phyloP scores from a whole-genome alignment of 148 eudicot genomes.

The Agrostemma githago region DNA sequence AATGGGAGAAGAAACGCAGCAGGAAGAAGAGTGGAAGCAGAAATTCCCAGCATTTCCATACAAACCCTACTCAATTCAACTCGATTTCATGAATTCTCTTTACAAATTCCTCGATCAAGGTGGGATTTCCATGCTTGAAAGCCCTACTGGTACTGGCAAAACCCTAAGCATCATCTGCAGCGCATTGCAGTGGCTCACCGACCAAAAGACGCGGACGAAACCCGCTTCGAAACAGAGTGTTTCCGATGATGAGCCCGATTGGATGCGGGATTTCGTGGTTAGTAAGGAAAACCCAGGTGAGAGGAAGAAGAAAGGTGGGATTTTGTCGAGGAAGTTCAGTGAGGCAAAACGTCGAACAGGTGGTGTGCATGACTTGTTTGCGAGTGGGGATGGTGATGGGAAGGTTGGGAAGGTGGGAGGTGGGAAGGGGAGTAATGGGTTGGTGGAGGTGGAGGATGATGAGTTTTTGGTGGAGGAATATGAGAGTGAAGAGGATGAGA shows the following conservation, averaged over 20 bases:
- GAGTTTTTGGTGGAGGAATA: slow-evolving; percentile 85
- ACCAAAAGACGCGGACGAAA: slow-evolving; percentile 35
- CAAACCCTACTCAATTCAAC: slow-evolving; percentile 84
- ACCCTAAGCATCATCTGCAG: slow-evolving; percentile 92
- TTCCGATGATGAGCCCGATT: slow-evolving; percentile 85
- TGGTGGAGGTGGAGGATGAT: slow-evolving; percentile 46
- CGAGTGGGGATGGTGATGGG: slow-evolving; percentile 13
- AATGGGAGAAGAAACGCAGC: slow-evolving; percentile 13
- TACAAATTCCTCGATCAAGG: slow-evolving; percentile 76
- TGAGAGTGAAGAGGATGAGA: slow-evolving; percentile 66
- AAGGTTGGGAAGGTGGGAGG: slow-evolving; percentile 16
- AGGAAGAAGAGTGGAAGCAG: slow-evolving; percentile 39
- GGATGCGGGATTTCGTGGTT: slow-evolving; percentile 60
- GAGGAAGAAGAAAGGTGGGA: slow-evolving; percentile 36
- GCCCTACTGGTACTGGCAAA: slow-evolving; percentile 98
- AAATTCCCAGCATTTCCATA: slow-evolving; percentile 83
- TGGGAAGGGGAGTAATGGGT: slow-evolving; percentile 25
- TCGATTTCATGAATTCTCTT: slow-evolving; percentile 77
- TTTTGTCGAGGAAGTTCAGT: slow-evolving; percentile 25
- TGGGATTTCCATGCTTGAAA: slow-evolving; percentile 92
- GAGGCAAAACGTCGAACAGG: slow-evolving; percentile 33
- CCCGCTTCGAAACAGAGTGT: slow-evolving; percentile 5
- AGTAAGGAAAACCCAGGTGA: slow-evolving; percentile 37
- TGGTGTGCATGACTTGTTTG: slow-evolving; percentile 42
- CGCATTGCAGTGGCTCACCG: slow-evolving; percentile 84